Evolutionary conservation across 345 rosid genomes (phyloP).

Genomic region (Dovyalis caffra): DNA sequence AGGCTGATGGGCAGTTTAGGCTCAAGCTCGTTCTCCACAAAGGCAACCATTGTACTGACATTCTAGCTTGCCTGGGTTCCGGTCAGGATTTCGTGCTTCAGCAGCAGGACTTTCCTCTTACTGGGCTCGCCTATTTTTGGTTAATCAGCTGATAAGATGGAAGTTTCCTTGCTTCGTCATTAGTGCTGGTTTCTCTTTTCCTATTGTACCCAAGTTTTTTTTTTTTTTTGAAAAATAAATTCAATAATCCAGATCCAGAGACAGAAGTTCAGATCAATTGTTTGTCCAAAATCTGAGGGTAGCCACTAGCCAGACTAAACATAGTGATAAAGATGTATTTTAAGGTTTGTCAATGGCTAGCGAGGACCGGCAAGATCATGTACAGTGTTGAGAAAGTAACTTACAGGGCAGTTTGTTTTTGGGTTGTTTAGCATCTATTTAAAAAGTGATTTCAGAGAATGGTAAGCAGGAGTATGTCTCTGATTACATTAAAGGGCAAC

Average conservation of each 20-base stretch:
- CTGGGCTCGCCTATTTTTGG: no score
- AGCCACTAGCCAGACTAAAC: neutral
- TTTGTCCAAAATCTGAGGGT: neutral
- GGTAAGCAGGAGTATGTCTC: neutral
- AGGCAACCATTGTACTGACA: neutral
- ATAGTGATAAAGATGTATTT: neutral
- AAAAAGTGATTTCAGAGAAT: neutral
- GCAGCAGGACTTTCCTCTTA: neutral
- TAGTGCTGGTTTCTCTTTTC: neutral
- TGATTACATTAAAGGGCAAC: neutral
- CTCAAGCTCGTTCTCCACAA: neutral
- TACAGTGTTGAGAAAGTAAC: neutral
- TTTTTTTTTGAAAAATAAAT: no score
- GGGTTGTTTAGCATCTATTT: no score
- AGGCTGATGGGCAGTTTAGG: neutral
- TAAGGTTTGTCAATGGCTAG: neutral
- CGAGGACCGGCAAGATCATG: neutral
- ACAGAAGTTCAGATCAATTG: neutral
- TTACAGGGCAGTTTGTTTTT: neutral
- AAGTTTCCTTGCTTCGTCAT: neutral
- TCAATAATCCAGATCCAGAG: neutral
- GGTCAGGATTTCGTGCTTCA: neutral
- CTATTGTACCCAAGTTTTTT: no score
- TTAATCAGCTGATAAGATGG: neutral
- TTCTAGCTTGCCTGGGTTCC: neutral